A percentile compares a stretch with the other conserved stretches of the same genome.
These are phyloP conservation scores for Penicillium macrosclerotiorum DNA, from an alignment of 495 filamentous ascomycete species.

Conservation along the genomic window DNA sequence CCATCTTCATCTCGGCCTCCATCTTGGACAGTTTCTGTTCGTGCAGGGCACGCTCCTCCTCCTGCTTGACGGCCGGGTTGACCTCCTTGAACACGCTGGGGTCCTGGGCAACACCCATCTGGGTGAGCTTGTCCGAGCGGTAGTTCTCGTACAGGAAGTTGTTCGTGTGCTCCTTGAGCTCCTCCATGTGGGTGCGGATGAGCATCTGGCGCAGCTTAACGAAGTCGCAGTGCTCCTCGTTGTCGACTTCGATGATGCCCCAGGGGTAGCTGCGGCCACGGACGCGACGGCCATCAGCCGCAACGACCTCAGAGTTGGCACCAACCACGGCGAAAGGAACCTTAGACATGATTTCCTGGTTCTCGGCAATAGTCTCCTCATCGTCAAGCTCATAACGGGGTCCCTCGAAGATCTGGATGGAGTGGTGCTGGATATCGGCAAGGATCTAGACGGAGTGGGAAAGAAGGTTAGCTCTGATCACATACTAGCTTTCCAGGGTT, in stretches of 20 bases:
- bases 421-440: slow-evolving; percentile 92
- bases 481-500: no score
- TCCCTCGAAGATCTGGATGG: slow-evolving; percentile 97
- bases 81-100: slow-evolving; percentile 99
- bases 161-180: slow-evolving; percentile 99
- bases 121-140: slow-evolving; percentile 96
- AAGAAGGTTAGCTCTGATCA: background rate
- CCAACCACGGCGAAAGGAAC: slow-evolving; percentile 98
- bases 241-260: slow-evolving; percentile 99
- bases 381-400: slow-evolving; percentile 98
- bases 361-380: slow-evolving; percentile 98
- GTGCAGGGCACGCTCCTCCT: slow-evolving; percentile 95
- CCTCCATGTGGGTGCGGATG: slow-evolving; percentile 99
- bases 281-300: slow-evolving; percentile 89
- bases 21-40: slow-evolving; percentile 99
- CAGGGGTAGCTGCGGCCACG: slow-evolving; percentile 96
- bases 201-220: slow-evolving; percentile 99
- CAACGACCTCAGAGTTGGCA: slow-evolving; percentile 88
- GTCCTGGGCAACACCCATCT: slow-evolving; percentile 98
- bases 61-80: slow-evolving; percentile 99
- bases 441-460: slow-evolving; percentile 67
- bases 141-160: slow-evolving; percentile 99
- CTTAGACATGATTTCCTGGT: slow-evolving; percentile 99
- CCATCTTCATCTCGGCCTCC: slow-evolving; percentile 99
- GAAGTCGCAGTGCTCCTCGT: slow-evolving; percentile 99